Base-by-base conservation (phyloP, 164 flowering plant species). In the Tinospora cordifolia region DNA sequence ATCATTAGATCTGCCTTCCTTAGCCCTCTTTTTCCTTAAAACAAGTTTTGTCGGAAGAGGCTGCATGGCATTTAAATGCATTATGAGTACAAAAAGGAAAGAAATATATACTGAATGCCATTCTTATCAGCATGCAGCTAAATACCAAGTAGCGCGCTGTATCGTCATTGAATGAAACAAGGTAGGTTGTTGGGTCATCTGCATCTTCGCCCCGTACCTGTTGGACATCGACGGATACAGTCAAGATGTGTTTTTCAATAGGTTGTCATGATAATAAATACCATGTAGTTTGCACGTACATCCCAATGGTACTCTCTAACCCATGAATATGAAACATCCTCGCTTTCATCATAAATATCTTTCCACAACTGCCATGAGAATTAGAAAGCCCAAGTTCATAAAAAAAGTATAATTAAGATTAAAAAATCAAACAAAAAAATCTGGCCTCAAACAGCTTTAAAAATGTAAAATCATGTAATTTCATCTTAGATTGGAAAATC, bases 221-320 rank as follows among this genome's bases (percentile, higher is more conserved):
- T 69, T n/a, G 73, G 49, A 39, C 68, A 74, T 59, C 72, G 24
- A 69, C 51, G 17, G 62, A 12, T 34, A 68, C 67, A 22, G 8
- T 59, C 62, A 22, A 14, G 59, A 9, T 67, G 65, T 24, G 27
- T 19, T 36, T 17, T 66, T 19, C n/a, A 38, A 19, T 25, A 21
- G 49, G 25, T 51, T 49, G 38, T 38, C 24, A 17, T 14, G n/a
- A 68, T 79, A 69, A 68, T 79, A 69, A 64, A 63, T 60, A 46
- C 13, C 46, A 60, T 36, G 39, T 57, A 54, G 10, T 22, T n/a
- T 60, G 68, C 58, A 86, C 98, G 46, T 90, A 94, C 97, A 85
- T 92, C 97, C 90, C 90, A 92, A 34, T 89, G 87, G 74, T 92
- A 94, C 74, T 92, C 98, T 41, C 98, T 90, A 66, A 94, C 76